These are phyloP conservation scores for Hanseniaspora sp. DNA, from an alignment of 1,139 yeast genomes.

Conservation along the genomic window DNA sequence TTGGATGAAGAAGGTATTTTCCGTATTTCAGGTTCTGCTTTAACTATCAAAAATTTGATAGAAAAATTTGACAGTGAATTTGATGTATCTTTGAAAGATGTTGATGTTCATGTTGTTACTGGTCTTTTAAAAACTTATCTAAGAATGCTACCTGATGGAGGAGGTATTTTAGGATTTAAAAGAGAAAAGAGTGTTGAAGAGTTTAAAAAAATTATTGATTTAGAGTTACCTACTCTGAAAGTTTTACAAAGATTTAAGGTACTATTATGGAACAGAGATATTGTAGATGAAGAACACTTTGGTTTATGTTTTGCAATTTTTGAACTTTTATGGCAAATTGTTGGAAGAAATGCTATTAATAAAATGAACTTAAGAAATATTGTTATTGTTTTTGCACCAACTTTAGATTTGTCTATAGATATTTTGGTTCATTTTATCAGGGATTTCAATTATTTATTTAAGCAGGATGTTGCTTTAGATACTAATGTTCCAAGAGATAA, in stretches of 20 bases:
- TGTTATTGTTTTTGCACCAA: constrained; percentile 79
- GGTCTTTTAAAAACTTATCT: constrained; percentile 66
- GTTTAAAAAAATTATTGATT: constrained; percentile 32
- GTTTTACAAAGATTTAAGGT: constrained; percentile 25
- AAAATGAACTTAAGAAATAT: constrained; percentile 74
- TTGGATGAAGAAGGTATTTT: constrained; percentile 82
- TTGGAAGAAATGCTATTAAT: constrained; percentile 52
- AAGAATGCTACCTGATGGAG: constrained; percentile 53
- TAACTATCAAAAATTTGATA: constrained; percentile 61
- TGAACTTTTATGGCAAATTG: constrained; percentile 54
- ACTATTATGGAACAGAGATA: constrained; percentile 16
- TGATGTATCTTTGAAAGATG: constrained; percentile 50
- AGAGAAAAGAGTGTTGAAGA: constrained; percentile 29
- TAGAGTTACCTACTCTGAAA: constrained; percentile 26
- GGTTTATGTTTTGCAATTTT: constrained; percentile 57
- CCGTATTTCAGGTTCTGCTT: constrained; percentile 80
- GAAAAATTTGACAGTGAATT: constrained; percentile 52
- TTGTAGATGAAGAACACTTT: constrained; percentile 42
- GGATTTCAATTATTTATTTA: constrained; percentile 57
- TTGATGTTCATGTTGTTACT: constrained; percentile 66
- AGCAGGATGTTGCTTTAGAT: constrained; percentile 36
- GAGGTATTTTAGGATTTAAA: constrained; percentile 41
- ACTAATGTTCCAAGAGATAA: constrained; percentile 26
- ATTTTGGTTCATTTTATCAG: constrained; percentile 52
- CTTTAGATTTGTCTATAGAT: constrained; percentile 59